These are phyloP conservation scores for Dimargaris xerosporica DNA, from an alignment of 192 early-diverging fungal species.

Conservation along the genomic window DNA sequence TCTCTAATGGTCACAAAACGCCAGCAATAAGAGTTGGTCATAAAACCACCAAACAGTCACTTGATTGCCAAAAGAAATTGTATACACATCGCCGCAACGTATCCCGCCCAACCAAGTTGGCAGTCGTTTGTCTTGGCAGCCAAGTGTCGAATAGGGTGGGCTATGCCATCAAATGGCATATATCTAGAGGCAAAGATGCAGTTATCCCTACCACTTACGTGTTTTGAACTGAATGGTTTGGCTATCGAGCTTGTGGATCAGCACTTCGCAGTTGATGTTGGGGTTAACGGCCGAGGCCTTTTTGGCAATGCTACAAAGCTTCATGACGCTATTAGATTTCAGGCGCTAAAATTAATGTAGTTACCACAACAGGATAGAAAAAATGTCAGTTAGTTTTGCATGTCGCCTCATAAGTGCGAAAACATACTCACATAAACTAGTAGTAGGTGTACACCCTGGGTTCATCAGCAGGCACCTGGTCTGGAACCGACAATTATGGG, in stretches of 20 bases:
- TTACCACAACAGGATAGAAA: too few relatives aligned
- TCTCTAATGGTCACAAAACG: background rate
- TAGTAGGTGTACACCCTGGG: too few relatives aligned
- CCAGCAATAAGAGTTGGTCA: too few relatives aligned
- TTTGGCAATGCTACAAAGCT: background rate
- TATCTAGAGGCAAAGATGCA: background rate
- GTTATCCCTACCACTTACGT: background rate
- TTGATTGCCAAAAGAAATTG: background rate
- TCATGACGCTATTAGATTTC: slow-evolving; percentile 1
- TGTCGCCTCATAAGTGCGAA: background rate
- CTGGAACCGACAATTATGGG: too few relatives aligned
- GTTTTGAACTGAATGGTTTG: slow-evolving; percentile 9
- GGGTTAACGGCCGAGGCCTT: slow-evolving; percentile 1
- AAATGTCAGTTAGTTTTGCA: background rate
- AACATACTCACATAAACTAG: background rate
- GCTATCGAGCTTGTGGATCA: slow-evolving; percentile 10
- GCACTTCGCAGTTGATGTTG: slow-evolving; percentile 6
- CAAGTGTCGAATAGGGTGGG: background rate
- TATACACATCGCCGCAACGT: background rate
- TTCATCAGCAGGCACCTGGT: too few relatives aligned
- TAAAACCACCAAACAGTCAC: background rate
- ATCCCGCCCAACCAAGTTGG: background rate
- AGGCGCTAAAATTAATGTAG: background rate
- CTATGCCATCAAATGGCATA: background rate
- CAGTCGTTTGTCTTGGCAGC: background rate